A percentile compares a stretch with the other conserved stretches of the same genome.
These are phyloP conservation scores for Pseudogymnoascus sp. DNA, from an alignment of 2,329 filamentous ascomycete genomes.

Conservation along the genomic window DNA sequence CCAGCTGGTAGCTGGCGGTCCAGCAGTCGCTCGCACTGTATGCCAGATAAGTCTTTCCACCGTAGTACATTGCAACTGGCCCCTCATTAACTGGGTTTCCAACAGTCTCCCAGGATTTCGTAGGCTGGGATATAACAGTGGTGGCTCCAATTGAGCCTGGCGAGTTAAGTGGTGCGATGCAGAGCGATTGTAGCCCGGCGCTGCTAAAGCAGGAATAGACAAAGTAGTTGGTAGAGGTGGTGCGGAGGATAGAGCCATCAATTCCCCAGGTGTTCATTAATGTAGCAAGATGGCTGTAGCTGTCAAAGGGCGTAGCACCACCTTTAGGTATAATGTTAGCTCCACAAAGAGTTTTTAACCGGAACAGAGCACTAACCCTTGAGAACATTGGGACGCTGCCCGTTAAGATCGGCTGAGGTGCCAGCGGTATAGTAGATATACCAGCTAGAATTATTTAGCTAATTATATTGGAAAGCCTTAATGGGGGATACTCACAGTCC, in stretches of 20 bases:
- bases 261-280: conserved; percentile 35
- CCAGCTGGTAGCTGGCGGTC: conserved; percentile 47
- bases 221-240: conserved; percentile 44
- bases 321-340: conserved; percentile 30
- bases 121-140: conserved; percentile 44
- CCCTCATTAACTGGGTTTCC: conserved; percentile 49
- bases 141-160: conserved; percentile 39
- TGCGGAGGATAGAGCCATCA: conserved; percentile 46
- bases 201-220: conserved; percentile 46
- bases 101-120: conserved; percentile 43
- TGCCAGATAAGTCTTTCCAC: conserved; percentile 44
- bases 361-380: conserved; percentile 32
- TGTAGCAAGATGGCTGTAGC: conserved; percentile 42
- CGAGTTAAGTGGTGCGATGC: conserved; percentile 34
- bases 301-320: conserved; percentile 44
- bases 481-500: conserved; percentile 22
- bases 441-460: conserved; percentile 29
- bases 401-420: conserved; percentile 37
- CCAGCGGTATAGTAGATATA: conserved; percentile 53
- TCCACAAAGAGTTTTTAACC: not conserved
- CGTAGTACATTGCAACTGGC: conserved; percentile 45
- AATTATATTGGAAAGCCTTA: not conserved
- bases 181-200: conserved; percentile 35
- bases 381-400: conserved; percentile 46
- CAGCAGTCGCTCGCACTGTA: conserved; percentile 52